Percentiles rank a stretch among this genome's conserved stretches.
These are phyloP conservation scores for Aureobasidium musti DNA, from an alignment of 2,329 filamentous ascomycete genomes.

Conservation along the genomic window DNA sequence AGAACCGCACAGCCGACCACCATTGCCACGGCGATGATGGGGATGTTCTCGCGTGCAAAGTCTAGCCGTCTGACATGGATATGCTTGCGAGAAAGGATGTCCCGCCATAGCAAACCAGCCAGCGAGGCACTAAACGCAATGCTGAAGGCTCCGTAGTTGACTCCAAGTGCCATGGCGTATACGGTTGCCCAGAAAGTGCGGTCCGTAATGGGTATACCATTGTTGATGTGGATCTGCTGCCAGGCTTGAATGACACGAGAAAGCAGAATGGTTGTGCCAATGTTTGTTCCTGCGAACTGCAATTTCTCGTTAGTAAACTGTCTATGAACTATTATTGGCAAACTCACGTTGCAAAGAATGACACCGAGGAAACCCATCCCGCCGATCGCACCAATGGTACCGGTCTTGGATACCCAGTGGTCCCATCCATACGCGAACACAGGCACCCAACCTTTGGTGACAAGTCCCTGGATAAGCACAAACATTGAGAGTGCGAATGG, in stretches of 20 bases:
- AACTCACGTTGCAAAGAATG: conserved; percentile 68
- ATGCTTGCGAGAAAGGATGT: conserved; percentile 68
- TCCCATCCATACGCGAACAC: conserved; percentile 75
- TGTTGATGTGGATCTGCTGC: conserved; percentile 59
- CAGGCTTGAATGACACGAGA: conserved; percentile 70
- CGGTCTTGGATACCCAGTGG: conserved; percentile 69
- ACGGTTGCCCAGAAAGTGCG: conserved; percentile 73
- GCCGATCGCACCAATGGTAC: conserved; percentile 66
- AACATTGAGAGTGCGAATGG: conserved; percentile 76
- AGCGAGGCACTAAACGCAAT: conserved; percentile 70
- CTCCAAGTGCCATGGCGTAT: conserved; percentile 72
- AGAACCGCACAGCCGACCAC: conserved; percentile 63
- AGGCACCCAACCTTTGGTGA: conserved; percentile 72
- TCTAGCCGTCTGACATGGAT: conserved; percentile 65
- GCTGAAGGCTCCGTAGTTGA: conserved; percentile 75
- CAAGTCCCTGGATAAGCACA: conserved; percentile 69
- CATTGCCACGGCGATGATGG: conserved; percentile 71
- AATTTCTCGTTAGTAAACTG: conserved; percentile 31
- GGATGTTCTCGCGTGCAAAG: conserved; percentile 68
- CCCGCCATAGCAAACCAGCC: conserved; percentile 70
- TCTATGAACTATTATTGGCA: background rate
- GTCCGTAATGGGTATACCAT: conserved; percentile 56
- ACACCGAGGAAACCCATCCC: conserved; percentile 74
- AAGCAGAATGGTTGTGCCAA: conserved; percentile 72
- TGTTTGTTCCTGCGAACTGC: conserved; percentile 75